Evolutionary conservation across 352 stramenopile species (phyloP), one percentile per base, ranked within the genome.

Genomic region (Pythium chondricola): DNA sequence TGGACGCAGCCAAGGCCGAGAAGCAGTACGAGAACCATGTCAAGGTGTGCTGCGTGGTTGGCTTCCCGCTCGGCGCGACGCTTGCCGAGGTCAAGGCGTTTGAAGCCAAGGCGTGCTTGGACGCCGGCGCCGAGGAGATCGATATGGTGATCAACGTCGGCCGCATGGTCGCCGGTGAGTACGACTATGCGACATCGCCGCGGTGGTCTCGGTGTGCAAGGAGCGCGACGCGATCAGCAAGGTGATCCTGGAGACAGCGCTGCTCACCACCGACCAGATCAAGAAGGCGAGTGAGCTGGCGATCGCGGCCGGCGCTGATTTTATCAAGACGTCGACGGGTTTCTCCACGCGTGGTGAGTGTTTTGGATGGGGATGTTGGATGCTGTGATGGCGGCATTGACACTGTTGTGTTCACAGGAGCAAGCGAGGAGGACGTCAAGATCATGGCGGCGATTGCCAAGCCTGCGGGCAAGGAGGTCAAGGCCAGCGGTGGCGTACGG

Each of bases 131-230:
- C 21, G 75, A 90, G 36, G 83, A 93, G 65, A 91, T 95, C 48
- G 83, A 95, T 61, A 93, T 92, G 82, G 82, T 95, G 20, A 80
- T 95, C 53, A 81, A 88, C 59, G 71, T 89, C 7, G 77, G 78
- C 14, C 71, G 70, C 39, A 63, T 89, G 29, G 47, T 80, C 31
- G 67, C 66, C 6, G 64, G 75, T 29, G 75, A 90, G 47, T 74
- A 74, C 44, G 82, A 88, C 65, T 86, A 75, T 38, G 77, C 35
- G 83, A 93, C 50, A 85, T 93, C 33, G 67, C 69, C 52, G 73
- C 73, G 7, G 74, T 88, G 14, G 74, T 88, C 6, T 38, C 55
- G 7, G 73, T 88, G 32, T 93, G 80, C 60, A 85, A 88, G 52
- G 43, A 66, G 35, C 73, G 64, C 38, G 48, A 51, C 4, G 79